Base-by-base conservation (phyloP, 2,329 filamentous ascomycete genomes). In the Exophiala spinifera region DNA sequence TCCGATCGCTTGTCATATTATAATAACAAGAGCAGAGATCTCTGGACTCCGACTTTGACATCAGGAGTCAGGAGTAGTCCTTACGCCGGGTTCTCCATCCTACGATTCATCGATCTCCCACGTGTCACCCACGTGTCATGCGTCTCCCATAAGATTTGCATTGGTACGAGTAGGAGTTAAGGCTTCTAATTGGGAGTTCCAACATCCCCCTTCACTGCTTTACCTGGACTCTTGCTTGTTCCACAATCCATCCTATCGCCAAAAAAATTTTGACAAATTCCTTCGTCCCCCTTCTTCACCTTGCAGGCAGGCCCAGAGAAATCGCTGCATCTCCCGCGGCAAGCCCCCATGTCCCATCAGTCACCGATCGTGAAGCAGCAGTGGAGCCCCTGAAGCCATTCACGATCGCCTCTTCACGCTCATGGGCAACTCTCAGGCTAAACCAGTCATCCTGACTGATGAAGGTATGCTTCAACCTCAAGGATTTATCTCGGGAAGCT, bases 391-490 rank as follows among this genome's bases (percentile, higher is more conserved):
- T 42, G 34, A 55, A 34, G 45, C 21, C 39, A 28, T 36, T 47
- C 28, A 10, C 8, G 44, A 31, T 42, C 19, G 15, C 20, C 21
- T 37, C 13, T 28, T n/a, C 37, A 7, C 36, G 36, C 49, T 49
- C 68, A 97, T 97, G 92, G 92, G 92, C 71, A 96, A 97, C 77
- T 88, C 86, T 70, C 91, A 92, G 75, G 91, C 91, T 74, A 96
- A 96, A 74, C 89, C 89, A 74, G 84, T 95, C 76, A 87, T 91
- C 72, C 86, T 91, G 75, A 89, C 87, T 75, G 91, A 95, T 77
- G 89, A 96, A 86, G 89, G 91, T 95, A 78, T 68, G 84, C 23
- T 20, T 34, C 77, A 13, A 25, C 19, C 42, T 23, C 20, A n/a
- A 20, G 19, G 15, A 11, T 23, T 36, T 15, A 15, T 21, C 7